Conservation (phyloP, 805 yeast genomes). For the Metschnikowia lochheadii region DNA sequence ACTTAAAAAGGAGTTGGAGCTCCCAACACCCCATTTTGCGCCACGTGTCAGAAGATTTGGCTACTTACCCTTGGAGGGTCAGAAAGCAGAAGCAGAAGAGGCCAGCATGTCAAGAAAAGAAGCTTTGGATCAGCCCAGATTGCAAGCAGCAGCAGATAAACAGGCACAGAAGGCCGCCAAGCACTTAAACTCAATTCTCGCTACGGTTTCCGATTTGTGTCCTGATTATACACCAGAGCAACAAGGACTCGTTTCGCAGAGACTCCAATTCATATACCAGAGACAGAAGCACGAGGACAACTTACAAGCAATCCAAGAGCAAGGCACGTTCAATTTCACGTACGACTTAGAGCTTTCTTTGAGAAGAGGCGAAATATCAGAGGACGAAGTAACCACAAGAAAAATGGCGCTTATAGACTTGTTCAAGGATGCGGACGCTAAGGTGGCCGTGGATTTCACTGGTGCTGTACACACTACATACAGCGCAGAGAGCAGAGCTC, state of each 20-base stretch:
- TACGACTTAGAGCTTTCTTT: slow-evolving; percentile 41
- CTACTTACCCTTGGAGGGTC: slow-evolving; percentile 48
- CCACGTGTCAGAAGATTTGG: slow-evolving; percentile 88
- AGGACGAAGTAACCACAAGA: slow-evolving; percentile 20
- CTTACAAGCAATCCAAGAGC: slow-evolving; percentile 52
- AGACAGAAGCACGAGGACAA: slow-evolving; percentile 55
- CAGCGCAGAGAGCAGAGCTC: slow-evolving; percentile 25
- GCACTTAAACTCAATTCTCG: slow-evolving; percentile 15
- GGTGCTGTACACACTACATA: slow-evolving; percentile 39
- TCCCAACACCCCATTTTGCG: slow-evolving; percentile 89
- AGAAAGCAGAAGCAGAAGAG: slow-evolving; percentile 55
- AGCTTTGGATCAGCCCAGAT: slow-evolving; percentile 49
- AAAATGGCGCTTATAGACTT: slow-evolving; percentile 33
- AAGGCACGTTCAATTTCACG: slow-evolving; percentile 50
- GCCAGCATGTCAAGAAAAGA: slow-evolving; percentile 66
- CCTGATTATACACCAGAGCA: slow-evolving; percentile 25
- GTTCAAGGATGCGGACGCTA: slow-evolving; percentile 38
- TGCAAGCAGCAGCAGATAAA: slow-evolving; percentile 35
- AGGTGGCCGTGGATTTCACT: slow-evolving; percentile 42
- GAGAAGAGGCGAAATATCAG: slow-evolving; percentile 34
- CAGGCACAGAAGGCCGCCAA: slow-evolving; percentile 40
- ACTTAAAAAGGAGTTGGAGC: slow-evolving; percentile 51
- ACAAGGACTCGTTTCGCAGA: slow-evolving; percentile 38
- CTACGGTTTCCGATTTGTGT: slow-evolving; percentile 25
- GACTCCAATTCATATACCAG: slow-evolving; percentile 50